These are phyloP conservation scores for Dimocarpus longan DNA, from an alignment of 345 rosid genomes.

Conservation along the genomic window DNA sequence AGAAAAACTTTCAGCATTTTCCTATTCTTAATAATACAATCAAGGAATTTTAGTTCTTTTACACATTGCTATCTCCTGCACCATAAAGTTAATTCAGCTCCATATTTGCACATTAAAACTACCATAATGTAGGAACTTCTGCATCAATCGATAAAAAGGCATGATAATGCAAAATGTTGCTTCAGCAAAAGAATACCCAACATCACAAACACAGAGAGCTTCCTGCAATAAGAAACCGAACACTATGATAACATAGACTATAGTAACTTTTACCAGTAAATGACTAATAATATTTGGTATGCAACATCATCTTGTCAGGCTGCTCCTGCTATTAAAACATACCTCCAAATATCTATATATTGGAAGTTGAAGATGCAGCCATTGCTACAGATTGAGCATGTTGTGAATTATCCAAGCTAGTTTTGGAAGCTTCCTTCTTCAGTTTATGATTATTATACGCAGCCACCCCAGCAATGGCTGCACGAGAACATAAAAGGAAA, in stretches of 20 bases:
- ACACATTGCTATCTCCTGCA: background rate
- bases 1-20: constrained; percentile 8
- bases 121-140: constrained; percentile 19
- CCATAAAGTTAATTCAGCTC: constrained; percentile 17
- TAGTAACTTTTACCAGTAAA: background rate
- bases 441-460: constrained; percentile 93
- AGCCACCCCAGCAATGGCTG: constrained; percentile 95
- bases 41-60: constrained; percentile 14
- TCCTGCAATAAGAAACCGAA: constrained; percentile 12
- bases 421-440: constrained; percentile 77
- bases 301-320: constrained; percentile 25
- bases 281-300: background rate
- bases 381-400: constrained; percentile 47
- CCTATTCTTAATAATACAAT: background rate
- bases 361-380: constrained; percentile 36
- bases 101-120: constrained; percentile 9
- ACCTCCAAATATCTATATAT: constrained; percentile 41
- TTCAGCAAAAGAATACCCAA: background rate
- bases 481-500: constrained; percentile 10
- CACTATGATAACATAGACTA: background rate
- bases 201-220: background rate
- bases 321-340: background rate
- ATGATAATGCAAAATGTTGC: background rate
- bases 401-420: constrained; percentile 33
- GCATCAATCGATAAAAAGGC: background rate